phyloP scores from a whole-genome alignment of 129 eudicot species.

The Flaveria brownii region DNA sequence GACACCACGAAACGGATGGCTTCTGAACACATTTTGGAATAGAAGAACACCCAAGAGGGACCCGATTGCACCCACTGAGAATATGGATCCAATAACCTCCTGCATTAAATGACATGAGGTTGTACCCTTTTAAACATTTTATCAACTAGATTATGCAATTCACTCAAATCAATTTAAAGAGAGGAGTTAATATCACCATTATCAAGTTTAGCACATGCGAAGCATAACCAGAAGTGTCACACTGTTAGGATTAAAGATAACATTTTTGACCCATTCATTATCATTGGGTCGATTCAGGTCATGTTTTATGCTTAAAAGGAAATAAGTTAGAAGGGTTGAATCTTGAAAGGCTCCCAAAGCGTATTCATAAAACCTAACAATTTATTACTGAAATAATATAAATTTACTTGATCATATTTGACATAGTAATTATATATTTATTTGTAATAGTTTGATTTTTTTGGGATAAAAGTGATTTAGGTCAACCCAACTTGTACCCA shows the following conservation, averaged over 20 bases:
- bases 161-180: no score
- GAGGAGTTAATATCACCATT: no score
- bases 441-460: neutral
- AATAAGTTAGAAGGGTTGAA: neutral
- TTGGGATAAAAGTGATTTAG: neutral
- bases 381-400: neutral
- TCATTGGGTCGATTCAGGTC: no score
- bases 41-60: conserved; percentile 79
- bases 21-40: conserved; percentile 69
- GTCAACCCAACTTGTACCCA: neutral
- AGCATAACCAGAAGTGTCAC: no score
- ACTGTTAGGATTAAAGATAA: no score
- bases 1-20: conserved; percentile 60
- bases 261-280: no score
- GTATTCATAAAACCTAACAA: no score
- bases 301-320: neutral
- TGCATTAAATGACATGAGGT: conserved; percentile 40
- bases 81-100: conserved; percentile 75
- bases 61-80: conserved; percentile 82
- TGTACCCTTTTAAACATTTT: neutral
- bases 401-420: neutral
- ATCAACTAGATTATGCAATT: neutral
- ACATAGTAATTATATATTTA: neutral
- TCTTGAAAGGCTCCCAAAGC: no score
- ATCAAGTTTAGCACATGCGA: no score